These are phyloP conservation scores for Dendrocalamus latiflorus DNA, from an alignment of 202 grass and related monocot species.

Conservation along the genomic window DNA sequence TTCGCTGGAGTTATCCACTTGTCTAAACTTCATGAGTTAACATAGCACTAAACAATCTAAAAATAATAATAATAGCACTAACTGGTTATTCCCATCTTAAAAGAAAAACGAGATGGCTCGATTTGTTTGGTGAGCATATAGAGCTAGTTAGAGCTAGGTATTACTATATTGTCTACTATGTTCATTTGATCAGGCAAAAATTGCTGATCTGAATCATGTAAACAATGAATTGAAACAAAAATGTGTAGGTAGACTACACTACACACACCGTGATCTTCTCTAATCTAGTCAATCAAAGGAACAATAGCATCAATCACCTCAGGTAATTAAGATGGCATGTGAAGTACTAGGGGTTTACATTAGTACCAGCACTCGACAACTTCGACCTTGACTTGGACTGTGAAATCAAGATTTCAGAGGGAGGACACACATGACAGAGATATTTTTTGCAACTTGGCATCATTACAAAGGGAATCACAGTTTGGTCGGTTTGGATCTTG, in stretches of 20 bases:
- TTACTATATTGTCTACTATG: too few species aligned
- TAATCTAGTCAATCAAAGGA: background rate
- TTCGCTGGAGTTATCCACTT: background rate
- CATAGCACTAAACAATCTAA: background rate
- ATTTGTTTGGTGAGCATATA: constrained; percentile 6
- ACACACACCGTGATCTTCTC: background rate
- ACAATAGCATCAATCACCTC: background rate
- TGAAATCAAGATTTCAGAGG: constrained; percentile 4
- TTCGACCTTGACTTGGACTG: constrained; percentile 25
- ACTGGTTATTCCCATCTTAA: background rate
- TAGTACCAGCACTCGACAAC: background rate
- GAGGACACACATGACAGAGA: constrained; percentile 4
- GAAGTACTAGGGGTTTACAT: background rate
- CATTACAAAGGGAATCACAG: background rate
- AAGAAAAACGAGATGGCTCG: background rate
- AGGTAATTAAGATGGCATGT: constrained; percentile 6
- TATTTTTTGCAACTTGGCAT: constrained; percentile 18
- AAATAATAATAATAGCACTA: too few species aligned
- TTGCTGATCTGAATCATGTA: constrained; percentile 15
- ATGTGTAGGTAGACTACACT: background rate
- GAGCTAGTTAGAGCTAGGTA: background rate
- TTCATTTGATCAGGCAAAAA: background rate
- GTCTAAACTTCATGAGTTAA: too few species aligned
- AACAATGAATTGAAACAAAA: background rate
- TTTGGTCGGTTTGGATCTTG: constrained; percentile 43